A percentile compares a stretch with the other conserved stretches of the same genome.
These are phyloP conservation scores for Smittium mucronatum DNA, from an alignment of 371 early-diverging fungal species.

Conservation along the genomic window DNA sequence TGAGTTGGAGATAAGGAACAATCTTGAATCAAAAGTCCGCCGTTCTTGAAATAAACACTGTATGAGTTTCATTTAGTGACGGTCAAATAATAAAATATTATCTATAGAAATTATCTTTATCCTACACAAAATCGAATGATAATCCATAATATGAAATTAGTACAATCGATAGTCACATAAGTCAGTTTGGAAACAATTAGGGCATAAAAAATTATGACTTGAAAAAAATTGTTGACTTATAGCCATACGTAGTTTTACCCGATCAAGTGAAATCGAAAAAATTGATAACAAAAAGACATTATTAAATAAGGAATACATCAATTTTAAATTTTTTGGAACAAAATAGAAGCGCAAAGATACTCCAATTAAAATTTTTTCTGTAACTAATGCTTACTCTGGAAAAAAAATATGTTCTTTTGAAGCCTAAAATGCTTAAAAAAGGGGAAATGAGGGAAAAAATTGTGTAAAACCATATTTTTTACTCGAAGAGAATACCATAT, in stretches of 20 bases:
- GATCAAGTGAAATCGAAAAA: conserved; percentile 21
- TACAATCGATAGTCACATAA: conserved; percentile 5
- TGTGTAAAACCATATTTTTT: not conserved
- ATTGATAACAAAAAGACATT: conserved; percentile 13
- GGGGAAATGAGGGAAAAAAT: conserved; percentile 10
- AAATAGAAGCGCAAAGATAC: conserved; percentile 12
- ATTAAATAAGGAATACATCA: not conserved
- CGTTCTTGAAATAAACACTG: too few species aligned
- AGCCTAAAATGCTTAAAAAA: conserved; percentile 11
- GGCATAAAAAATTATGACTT: conserved; percentile 2
- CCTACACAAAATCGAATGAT: too few species aligned
- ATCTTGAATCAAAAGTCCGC: too few species aligned
- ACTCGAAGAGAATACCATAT: conserved; percentile 3
- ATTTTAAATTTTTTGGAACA: conserved; percentile 11
- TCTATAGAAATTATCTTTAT: too few species aligned
- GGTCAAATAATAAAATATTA: too few species aligned
- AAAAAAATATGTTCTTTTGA: conserved; percentile 13
- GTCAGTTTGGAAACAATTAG: not conserved
- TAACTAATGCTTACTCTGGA: not conserved
- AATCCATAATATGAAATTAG: too few species aligned
- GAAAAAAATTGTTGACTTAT: conserved; percentile 8
- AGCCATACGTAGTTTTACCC: conserved; percentile 18
- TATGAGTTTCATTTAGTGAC: too few species aligned
- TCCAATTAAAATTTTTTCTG: conserved; percentile 7
- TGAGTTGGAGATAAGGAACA: too few species aligned